Evolutionary conservation across 2,329 filamentous ascomycete species (phyloP).

Genomic region (Diplodia mutila): DNA sequence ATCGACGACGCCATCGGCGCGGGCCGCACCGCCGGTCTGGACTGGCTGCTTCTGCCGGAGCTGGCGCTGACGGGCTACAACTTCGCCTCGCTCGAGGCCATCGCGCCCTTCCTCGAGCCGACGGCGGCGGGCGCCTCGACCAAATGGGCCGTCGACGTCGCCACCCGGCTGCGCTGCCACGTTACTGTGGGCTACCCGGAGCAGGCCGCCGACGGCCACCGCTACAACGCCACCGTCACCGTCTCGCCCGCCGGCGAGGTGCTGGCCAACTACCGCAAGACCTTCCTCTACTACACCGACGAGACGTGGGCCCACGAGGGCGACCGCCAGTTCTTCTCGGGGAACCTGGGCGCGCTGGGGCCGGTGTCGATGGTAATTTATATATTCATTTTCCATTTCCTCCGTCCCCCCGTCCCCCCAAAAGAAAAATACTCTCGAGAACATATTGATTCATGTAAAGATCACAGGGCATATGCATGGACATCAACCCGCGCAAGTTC

Average conservation of each 20-base stretch:
- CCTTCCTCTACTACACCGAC: slow-evolving; percentile 69
- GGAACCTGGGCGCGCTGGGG: slow-evolving; percentile 41
- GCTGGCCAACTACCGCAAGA: slow-evolving; percentile 65
- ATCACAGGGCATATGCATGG: slow-evolving; percentile 55
- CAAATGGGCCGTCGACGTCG: slow-evolving; percentile 70
- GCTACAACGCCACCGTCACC: slow-evolving; percentile 64
- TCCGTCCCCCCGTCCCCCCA: background rate
- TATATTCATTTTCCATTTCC: background rate
- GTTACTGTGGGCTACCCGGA: slow-evolving; percentile 79
- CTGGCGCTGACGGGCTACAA: slow-evolving; percentile 81
- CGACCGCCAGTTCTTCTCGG: slow-evolving; percentile 42
- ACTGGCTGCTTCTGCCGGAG: slow-evolving; percentile 75
- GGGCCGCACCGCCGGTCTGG: slow-evolving; percentile 53
- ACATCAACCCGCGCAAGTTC: slow-evolving; percentile 67
- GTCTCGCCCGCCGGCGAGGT: slow-evolving; percentile 59
- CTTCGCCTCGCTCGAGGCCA: slow-evolving; percentile 70
- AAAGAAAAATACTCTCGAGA: background rate
- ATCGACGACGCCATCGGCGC: slow-evolving; percentile 54
- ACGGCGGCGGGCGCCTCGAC: slow-evolving; percentile 68
- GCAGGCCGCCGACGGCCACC: slow-evolving; percentile 32
- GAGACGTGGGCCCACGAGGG: slow-evolving; percentile 66
- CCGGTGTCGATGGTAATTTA: slow-evolving; percentile 31
- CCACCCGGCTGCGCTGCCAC: slow-evolving; percentile 67
- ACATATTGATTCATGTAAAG: too few relatives aligned
- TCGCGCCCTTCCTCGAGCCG: slow-evolving; percentile 70